These are phyloP conservation scores for Aureobasidium sp. DNA, from an alignment of 2,329 filamentous ascomycete species.

Conservation along the genomic window DNA sequence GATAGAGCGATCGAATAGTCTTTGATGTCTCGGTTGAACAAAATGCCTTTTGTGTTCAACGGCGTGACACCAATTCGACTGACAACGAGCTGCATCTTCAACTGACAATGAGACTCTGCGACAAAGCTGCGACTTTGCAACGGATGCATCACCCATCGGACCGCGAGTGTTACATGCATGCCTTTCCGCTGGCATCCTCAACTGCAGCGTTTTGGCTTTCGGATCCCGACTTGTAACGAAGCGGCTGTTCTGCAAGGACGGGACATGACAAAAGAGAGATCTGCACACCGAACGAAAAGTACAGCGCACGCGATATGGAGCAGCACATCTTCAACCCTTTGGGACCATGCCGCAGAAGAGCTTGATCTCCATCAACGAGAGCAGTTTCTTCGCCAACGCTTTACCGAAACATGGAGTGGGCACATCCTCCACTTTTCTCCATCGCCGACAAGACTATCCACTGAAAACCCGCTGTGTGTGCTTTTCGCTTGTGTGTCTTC, in stretches of 20 bases:
- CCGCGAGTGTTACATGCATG: not conserved
- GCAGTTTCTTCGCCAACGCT: not conserved
- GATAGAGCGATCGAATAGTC: not conserved
- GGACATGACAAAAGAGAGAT: not conserved
- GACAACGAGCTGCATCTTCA: not conserved
- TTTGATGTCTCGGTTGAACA: not conserved
- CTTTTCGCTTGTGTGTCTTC: not conserved
- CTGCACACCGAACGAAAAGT: not conserved
- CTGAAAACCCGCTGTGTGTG: not conserved
- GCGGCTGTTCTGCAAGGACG: not conserved
- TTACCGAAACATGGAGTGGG: not conserved
- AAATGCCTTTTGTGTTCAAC: not conserved
- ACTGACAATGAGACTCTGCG: not conserved
- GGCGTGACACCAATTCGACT: not conserved
- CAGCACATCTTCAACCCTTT: not conserved
- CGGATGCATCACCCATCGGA: not conserved
- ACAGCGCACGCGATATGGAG: not conserved
- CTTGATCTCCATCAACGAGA: not conserved
- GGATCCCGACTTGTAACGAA: not conserved
- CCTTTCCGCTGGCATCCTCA: not conserved
- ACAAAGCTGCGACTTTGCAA: not conserved
- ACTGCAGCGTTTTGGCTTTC: not conserved
- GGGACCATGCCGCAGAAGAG: not conserved
- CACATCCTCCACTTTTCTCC: constrained; percentile 2
- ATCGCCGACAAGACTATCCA: not conserved